Conservation (phyloP, 257 asterid genomes). For the Solanum paucissectum region DNA sequence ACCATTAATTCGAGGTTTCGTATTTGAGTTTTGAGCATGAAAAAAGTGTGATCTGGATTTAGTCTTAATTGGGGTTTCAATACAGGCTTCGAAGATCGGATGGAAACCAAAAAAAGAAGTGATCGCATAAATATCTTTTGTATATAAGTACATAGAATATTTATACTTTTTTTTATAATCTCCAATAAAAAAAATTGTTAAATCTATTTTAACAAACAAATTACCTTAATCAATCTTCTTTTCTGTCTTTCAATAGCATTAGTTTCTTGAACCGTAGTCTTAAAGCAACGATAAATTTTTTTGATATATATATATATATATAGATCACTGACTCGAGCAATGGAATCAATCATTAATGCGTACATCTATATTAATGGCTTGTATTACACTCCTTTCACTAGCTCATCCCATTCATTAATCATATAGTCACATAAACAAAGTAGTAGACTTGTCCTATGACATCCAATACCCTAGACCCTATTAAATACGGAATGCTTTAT, state of each 20-base stretch:
- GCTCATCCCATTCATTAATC: not conserved
- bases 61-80: too few species aligned
- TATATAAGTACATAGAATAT: not conserved
- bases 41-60: too few species aligned
- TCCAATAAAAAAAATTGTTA: too few species aligned
- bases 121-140: not conserved
- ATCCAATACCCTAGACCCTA: not conserved
- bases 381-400: not conserved
- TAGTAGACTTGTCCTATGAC: not conserved
- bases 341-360: too few species aligned
- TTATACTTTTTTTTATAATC: not conserved
- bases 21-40: rapidly evolving
- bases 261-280: not conserved
- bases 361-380: not conserved
- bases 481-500: not conserved
- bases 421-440: not conserved
- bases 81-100: rapidly evolving
- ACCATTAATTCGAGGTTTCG: rapidly evolving
- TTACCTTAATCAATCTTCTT: not conserved
- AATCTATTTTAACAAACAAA: too few species aligned
- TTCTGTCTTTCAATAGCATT: not conserved
- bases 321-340: too few species aligned
- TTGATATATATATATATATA: too few species aligned
- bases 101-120: too few species aligned
- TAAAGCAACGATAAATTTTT: not conserved